Base-by-base conservation (phyloP, 306 rosid genomes). In the Rubus parviflorus region DNA sequence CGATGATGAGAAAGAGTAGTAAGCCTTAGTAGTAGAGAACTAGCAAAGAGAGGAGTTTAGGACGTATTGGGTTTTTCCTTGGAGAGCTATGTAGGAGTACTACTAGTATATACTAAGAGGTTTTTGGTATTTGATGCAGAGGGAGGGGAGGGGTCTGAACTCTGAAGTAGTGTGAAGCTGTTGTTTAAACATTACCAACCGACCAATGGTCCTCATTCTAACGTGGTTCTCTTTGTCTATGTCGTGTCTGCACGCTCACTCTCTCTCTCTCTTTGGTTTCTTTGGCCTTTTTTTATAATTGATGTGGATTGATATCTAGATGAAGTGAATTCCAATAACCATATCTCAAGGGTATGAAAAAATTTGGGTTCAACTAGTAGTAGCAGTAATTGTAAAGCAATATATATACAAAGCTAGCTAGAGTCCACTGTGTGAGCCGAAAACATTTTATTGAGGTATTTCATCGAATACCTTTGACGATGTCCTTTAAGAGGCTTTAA, bases 201-300 rank as follows among this genome's bases (percentile, higher is more conserved):
- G 85, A 75, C 84, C 87, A 70, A 77, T 80, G 86, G 40, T 71
- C 74, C 87, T 77, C 53, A 77, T 25, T 81, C 70, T 70, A 74
- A 93, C 92, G 97, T 88, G 97, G 85, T 82, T 78, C 75, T 82
- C 89, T 88, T 76, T 80, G 90, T 87, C 74, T 70, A 80, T 86
- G 90, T 93, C 97, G 98, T 91, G 98, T 87, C 84, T 82, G 98
- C 98, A 93, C 97, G 98, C 93, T 79, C 90, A 53, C 79, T 79
- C 53, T 53, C 52, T 37, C 79, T 22, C 92, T 80, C 82, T 78
- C 91, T 79, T 53, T 75, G 14, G 51, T 75, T 75, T 64, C 42
- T 52, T 62, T 54, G 72, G 43, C 38, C 64, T 70, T 49, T 63
- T 25, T 40, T 47, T 17, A 40, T 76, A 67, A 67, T 76, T 67